Base-by-base conservation (phyloP, 768 basidiomycete species). In the Xerocomellus dryophilus region DNA sequence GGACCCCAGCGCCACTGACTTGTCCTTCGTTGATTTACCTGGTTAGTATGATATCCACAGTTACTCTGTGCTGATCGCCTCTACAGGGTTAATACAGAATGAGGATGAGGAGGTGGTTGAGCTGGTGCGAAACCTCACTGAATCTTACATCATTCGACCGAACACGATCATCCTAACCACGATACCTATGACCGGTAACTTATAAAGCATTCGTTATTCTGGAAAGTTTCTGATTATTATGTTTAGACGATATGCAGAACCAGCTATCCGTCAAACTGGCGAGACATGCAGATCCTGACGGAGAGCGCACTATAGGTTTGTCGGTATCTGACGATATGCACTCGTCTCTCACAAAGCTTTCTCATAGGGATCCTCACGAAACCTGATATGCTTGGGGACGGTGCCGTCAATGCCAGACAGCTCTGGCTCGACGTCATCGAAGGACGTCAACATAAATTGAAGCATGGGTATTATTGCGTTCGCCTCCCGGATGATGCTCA, bases 231-330 rank as follows among this genome's bases (percentile, higher is more conserved):
- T 54, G 41, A 61, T 25, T 7, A 2, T 6, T 7, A 5, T 39
- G n/a, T 48, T 12, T 42, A 88, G 88, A 85, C 44, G 88, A 90
- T 45, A 78, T 86, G 27, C 76, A 87, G 55, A 87, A 83, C 51
- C 85, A 86, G 59, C 72, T 70, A 53, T 84, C 86, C 0, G 75
- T 82, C 3, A 70, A 54, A 4, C 67, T 88, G 0, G 87, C 86
- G 0, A 73, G 65, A 43, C 70, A 74, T 5, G 79, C 73, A 0
- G 86, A 88, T 62, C 77, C 78, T 0, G 53, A 70, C 0, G 84
- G 85, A 3, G 66, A 74, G 34, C 75, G 87, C 1, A 90, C 84
- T 0, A 86, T 88, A 52, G 87, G 87, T 81, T 47, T 18, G 66
- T 50, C 17, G 2, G 18, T 25, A 12, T 18, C 15, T 47, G 20